Conservation (phyloP, 352 stramenopile species). For the Phytophthora pseudosyringae region DNA sequence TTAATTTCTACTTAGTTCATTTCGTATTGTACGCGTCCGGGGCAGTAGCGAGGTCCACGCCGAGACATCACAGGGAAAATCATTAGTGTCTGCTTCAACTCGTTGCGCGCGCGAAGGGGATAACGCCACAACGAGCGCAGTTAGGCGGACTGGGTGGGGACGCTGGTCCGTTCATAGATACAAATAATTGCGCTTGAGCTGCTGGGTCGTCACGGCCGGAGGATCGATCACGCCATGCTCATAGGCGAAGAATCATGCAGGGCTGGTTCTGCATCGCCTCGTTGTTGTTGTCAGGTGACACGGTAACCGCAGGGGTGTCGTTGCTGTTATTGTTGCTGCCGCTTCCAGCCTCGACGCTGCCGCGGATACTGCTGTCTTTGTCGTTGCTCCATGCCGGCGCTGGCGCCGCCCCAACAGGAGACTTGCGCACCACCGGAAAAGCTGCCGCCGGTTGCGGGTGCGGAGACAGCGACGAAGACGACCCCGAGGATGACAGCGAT, state of each 20-base stretch:
- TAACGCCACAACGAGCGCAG: constrained; percentile 29
- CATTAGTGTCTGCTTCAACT: constrained; percentile 38
- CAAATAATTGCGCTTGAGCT: constrained; percentile 12
- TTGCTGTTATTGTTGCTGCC: constrained; percentile 3
- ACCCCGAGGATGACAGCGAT: constrained; percentile 35
- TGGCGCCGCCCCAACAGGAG: neutral
- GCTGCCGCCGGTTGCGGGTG: constrained; percentile 18
- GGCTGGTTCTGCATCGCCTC: constrained; percentile 13
- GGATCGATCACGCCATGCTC: constrained; percentile 8
- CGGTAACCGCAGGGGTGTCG: constrained; percentile 1
- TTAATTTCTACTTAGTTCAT: constrained; percentile 22
- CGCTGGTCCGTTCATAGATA: constrained; percentile 30
- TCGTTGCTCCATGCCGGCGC: constrained; percentile 10
- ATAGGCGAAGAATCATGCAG: constrained; percentile 36
- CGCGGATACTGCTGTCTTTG: constrained; percentile 3
- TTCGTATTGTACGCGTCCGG: constrained; percentile 24
- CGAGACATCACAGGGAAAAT: constrained; percentile 28
- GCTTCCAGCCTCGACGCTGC: neutral
- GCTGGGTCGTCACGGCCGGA: constrained; percentile 4
- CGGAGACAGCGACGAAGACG: constrained; percentile 32
- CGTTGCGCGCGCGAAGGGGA: constrained; percentile 16
- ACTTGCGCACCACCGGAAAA: constrained; percentile 15
- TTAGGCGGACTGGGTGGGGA: constrained; percentile 24
- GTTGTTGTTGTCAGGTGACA: constrained; percentile 25
- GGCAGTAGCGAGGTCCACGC: constrained; percentile 3